Percentiles rank a stretch among this genome's conserved stretches.
These are phyloP conservation scores for Hypericum androsaemum DNA, from an alignment of 345 rosid genomes.

Conservation along the genomic window DNA sequence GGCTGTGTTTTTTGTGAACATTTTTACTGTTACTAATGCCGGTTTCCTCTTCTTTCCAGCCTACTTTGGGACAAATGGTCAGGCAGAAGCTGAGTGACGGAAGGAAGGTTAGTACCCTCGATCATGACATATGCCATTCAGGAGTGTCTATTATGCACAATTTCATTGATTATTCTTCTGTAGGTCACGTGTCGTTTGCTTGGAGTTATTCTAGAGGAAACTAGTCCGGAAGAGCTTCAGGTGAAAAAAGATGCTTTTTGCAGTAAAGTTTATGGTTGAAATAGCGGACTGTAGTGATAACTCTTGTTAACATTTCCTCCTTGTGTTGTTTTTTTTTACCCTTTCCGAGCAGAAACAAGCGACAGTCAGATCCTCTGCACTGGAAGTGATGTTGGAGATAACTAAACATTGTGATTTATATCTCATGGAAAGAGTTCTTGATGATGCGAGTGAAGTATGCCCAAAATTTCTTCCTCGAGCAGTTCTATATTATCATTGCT, in stretches of 20 bases:
- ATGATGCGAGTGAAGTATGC: constrained; percentile 83
- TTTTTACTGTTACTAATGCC: neutral
- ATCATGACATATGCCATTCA: no score
- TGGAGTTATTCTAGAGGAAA: constrained; percentile 87
- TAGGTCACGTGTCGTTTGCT: constrained; percentile 91
- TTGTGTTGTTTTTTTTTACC: constrained; percentile 4
- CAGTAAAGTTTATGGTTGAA: constrained; percentile 8
- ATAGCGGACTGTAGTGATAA: constrained; percentile 5
- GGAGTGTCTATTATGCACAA: neutral
- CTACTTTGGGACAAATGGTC: constrained; percentile 69
- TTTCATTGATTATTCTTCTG: constrained; percentile 11
- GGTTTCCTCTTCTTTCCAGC: constrained; percentile 31
- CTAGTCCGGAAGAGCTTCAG: constrained; percentile 82
- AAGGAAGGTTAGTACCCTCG: constrained; percentile 46
- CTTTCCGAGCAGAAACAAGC: constrained; percentile 57
- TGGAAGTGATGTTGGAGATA: constrained; percentile 91
- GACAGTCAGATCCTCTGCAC: constrained; percentile 75
- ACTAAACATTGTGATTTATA: constrained; percentile 85
- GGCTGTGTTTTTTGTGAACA: neutral
- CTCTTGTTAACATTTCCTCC: neutral
- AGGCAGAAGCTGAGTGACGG: constrained; percentile 89
- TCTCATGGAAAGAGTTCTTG: constrained; percentile 98
- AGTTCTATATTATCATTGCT: constrained; percentile 6
- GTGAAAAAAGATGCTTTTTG: constrained; percentile 22
- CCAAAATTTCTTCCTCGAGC: constrained; percentile 6